These are phyloP conservation scores for Pyrus bretschneideri DNA, from an alignment of 306 rosid species.

Conservation along the genomic window DNA sequence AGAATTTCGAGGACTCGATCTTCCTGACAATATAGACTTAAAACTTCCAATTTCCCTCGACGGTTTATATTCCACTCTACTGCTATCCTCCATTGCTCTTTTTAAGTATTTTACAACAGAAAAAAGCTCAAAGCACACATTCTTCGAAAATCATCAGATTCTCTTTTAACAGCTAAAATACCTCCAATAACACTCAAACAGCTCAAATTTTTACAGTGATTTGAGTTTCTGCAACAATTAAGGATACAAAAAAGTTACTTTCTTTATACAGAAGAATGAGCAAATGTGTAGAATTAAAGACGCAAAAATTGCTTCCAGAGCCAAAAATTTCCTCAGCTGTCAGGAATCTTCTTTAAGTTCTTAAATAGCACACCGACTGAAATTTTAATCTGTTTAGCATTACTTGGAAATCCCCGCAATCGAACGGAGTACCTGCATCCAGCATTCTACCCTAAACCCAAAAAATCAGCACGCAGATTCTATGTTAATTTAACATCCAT, in stretches of 20 bases:
- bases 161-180: not conserved
- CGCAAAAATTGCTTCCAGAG: not conserved
- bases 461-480: not conserved
- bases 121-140: conserved; percentile 3
- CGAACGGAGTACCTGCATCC: not conserved
- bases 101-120: conserved; percentile 22
- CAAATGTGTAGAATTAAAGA: not conserved
- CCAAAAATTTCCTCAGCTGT: not conserved
- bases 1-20: conserved; percentile 50
- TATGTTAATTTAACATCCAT: not conserved
- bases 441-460: not conserved
- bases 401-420: not conserved
- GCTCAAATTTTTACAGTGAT: not conserved
- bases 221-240: not conserved
- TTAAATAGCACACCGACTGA: not conserved
- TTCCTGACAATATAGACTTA: conserved; percentile 58
- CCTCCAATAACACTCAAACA: not conserved
- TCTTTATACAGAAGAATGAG: not conserved
- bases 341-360: not conserved
- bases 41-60: conserved; percentile 47
- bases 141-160: not conserved
- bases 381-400: not conserved
- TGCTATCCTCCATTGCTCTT: conserved; percentile 58
- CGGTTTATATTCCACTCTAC: conserved; percentile 38
- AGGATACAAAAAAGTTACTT: not conserved